phyloP scores from a whole-genome alignment of 768 basidiomycete species.

The Boletus sensibilis region DNA sequence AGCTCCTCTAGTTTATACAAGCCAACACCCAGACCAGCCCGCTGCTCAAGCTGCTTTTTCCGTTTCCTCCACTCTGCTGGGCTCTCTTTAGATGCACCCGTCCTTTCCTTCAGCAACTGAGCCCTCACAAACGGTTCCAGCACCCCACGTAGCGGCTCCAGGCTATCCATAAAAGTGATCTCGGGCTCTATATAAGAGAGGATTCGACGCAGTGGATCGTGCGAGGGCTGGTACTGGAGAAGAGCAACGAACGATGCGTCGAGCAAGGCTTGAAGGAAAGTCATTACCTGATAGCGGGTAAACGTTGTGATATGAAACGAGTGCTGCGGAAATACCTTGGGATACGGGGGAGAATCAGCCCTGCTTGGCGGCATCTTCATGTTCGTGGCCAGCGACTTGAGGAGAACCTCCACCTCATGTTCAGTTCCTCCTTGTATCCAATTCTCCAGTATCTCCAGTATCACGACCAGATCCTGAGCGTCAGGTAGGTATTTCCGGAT shows the following conservation, averaged over 20 bases:
- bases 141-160: constrained; percentile 57
- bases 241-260: constrained; percentile 72
- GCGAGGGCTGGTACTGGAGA: constrained; percentile 61
- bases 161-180: constrained; percentile 45
- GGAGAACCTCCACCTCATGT: constrained; percentile 18
- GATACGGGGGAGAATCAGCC: constrained; percentile 25
- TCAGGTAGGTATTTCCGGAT: constrained; percentile 41
- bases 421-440: constrained; percentile 40
- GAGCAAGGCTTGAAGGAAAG: constrained; percentile 62
- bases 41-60: constrained; percentile 52
- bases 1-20: constrained; percentile 75
- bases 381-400: constrained; percentile 24
- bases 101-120: constrained; percentile 49
- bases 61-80: constrained; percentile 50
- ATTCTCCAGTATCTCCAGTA: constrained; percentile 38
- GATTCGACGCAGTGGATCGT: constrained; percentile 49
- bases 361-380: constrained; percentile 13
- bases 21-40: constrained; percentile 53
- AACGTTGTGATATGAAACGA: constrained; percentile 31
- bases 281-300: constrained; percentile 47
- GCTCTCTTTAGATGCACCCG: constrained; percentile 33
- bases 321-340: constrained; percentile 42
- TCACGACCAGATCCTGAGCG: constrained; percentile 37
- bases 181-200: constrained; percentile 55
- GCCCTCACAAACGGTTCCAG: constrained; percentile 62